Evolutionary conservation across 805 yeast species (phyloP).

Genomic region (Pichia gijzeniarum): DNA sequence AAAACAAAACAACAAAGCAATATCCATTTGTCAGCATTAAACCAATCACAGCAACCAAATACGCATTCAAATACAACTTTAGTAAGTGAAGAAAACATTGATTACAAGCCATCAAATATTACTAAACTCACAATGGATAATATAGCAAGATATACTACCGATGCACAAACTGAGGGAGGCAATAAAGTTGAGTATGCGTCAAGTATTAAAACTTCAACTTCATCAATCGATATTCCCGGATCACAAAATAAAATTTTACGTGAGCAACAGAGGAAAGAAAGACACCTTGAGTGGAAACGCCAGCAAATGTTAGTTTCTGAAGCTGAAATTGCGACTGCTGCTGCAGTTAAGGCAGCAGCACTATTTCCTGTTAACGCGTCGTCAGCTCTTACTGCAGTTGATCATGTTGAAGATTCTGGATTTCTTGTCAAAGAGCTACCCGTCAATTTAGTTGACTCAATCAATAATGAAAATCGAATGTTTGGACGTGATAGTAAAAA

Average conservation of each 20-base stretch:
- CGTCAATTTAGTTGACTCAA: constrained; percentile 25
- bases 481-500: not conserved
- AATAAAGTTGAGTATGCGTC: constrained; percentile 18
- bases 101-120: not conserved
- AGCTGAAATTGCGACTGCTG: not conserved
- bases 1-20: not conserved
- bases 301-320: constrained; percentile 2
- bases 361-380: not conserved
- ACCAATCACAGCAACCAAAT: not conserved
- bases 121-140: constrained; percentile 13
- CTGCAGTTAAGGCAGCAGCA: not conserved
- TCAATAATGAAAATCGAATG: constrained; percentile 25
- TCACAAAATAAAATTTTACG: not conserved
- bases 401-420: constrained; percentile 8
- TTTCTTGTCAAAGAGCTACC: constrained; percentile 25
- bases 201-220: constrained; percentile 23
- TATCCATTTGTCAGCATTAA: not conserved
- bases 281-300: constrained; percentile 6
- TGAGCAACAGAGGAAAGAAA: constrained; percentile 5
- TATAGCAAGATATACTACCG: constrained; percentile 5
- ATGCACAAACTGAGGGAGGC: constrained; percentile 1
- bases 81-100: not conserved
- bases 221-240: constrained; percentile 29
- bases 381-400: too few relatives aligned
- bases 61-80: not conserved